Conservation (phyloP, 1,284 basidiomycete species). For the Fomes fomentarius region DNA sequence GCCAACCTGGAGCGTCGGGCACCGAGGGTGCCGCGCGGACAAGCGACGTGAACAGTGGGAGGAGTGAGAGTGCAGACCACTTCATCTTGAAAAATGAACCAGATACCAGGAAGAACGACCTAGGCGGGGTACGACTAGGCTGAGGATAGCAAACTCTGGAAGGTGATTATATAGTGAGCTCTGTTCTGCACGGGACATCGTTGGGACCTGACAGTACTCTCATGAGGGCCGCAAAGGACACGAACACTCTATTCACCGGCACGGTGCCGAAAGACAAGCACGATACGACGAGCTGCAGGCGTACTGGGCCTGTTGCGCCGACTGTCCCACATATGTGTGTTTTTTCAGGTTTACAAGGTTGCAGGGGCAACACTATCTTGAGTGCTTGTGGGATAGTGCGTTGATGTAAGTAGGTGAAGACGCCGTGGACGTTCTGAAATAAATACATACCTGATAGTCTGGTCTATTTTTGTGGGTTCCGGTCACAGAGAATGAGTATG, state of each 20-base stretch:
- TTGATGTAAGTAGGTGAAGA: no score
- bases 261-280: not conserved
- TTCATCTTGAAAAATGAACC: slow-evolving; percentile 11
- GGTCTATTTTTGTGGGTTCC: no score
- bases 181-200: no score
- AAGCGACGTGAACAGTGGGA: slow-evolving; percentile 7
- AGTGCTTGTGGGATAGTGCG: not conserved
- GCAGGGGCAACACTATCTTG: not conserved
- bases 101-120: no score
- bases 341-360: not conserved
- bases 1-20: slow-evolving; percentile 24
- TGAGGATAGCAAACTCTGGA: slow-evolving; percentile 1
- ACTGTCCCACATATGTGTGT: slow-evolving; percentile 5
- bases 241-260: slow-evolving; percentile 11
- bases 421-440: no score
- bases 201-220: slow-evolving; percentile 4
- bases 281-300: not conserved
- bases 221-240: not conserved
- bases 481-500: no score
- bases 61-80: slow-evolving; percentile 9
- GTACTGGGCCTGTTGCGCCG: slow-evolving; percentile 6
- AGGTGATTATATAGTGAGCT: slow-evolving; percentile 5
- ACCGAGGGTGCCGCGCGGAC: slow-evolving; percentile 15
- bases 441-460: no score
- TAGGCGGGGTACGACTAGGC: not conserved